Base-by-base conservation (phyloP, 106 monocot species). In the Dioscorea zingiberensis region DNA sequence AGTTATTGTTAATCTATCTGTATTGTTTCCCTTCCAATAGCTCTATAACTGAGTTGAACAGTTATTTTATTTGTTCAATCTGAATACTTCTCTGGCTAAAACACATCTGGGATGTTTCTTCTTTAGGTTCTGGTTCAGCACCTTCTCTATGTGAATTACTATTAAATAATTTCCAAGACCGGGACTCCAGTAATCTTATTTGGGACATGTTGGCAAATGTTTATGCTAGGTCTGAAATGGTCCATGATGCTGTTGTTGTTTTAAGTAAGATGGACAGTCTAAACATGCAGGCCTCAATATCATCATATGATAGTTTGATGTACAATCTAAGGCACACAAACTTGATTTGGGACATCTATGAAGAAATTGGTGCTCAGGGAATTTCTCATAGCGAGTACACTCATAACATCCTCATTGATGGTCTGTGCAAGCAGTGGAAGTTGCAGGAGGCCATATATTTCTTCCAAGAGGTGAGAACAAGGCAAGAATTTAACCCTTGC, bases 201-300 rank as follows among this genome's bases (percentile, higher is more conserved):
- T 90, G 90, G 90, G 83, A 86, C 66, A 71, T 76, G 63, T 68
- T 90, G 62, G 85, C 85, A 59, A 73, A 78, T 68, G 74, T 59
- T 9, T 90, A 80, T 73, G 80, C 83, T 24, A 75, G 68, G 57
- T 67, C 57, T 1, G 68, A 78, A 54, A 77, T 77, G 79, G 23
- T 61, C 16, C 61, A 73, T 54, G 91, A 91, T 76, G 83, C 86
- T 13, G 70, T 91, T 67, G 83, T 75, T 44, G 80, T 84, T 60
- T 48, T 91, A n/a, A 74, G 78, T 64, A 78, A 78, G 74, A 91
- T 86, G 91, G 59, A 55, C 16, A 55, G 59, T 59, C 55, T 76
- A 51, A 75, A 74, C 44, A 76, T 87, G 61, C 75, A 78, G 69
- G 60, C 78, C 55, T 87, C 83, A 32, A 62, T 78, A 51, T 69